Evolutionary conservation across 2,329 filamentous ascomycete genomes (phyloP).

Genomic region (Metarhizium anisopliae): DNA sequence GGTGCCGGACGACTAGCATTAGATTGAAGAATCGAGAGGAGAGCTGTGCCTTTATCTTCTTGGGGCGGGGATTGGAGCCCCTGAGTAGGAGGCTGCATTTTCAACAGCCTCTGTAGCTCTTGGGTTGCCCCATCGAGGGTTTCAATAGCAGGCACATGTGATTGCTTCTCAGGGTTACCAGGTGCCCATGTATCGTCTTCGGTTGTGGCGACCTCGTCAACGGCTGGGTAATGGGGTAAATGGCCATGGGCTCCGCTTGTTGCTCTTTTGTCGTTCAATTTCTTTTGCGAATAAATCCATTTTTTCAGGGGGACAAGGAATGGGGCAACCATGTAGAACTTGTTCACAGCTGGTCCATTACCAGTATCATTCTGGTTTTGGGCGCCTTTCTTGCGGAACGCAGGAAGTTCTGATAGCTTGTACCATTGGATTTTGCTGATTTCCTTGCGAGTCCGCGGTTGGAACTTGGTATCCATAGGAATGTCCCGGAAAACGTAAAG

Average conservation of each 20-base stretch:
- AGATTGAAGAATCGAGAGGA: constrained; percentile 44
- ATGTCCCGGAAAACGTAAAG: constrained; percentile 88
- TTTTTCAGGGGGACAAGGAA: constrained; percentile 80
- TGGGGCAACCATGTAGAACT: constrained; percentile 97
- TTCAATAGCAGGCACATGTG: constrained; percentile 30
- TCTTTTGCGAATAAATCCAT: constrained; percentile 82
- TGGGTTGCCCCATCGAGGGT: constrained; percentile 41
- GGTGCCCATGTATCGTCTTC: constrained; percentile 51
- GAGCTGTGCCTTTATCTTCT: constrained; percentile 39
- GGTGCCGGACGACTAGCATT: constrained; percentile 14
- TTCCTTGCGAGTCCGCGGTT: constrained; percentile 87
- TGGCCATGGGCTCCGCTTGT: constrained; percentile 31
- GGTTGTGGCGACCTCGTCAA: constrained; percentile 50
- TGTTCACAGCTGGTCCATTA: constrained; percentile 59
- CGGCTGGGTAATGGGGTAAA: constrained; percentile 27
- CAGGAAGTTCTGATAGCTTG: constrained; percentile 77
- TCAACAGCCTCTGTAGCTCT: constrained; percentile 46
- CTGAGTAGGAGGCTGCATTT: constrained; percentile 44
- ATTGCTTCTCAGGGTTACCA: constrained; percentile 22
- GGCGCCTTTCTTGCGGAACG: constrained; percentile 60
- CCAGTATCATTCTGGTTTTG: constrained; percentile 48
- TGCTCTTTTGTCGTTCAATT: constrained; percentile 49
- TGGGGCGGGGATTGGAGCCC: constrained; percentile 29
- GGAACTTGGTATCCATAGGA: constrained; percentile 78
- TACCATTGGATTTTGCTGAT: constrained; percentile 98